These are phyloP conservation scores for Vitis labrusca DNA, from an alignment of 164 flowering plant genomes.

Conservation along the genomic window DNA sequence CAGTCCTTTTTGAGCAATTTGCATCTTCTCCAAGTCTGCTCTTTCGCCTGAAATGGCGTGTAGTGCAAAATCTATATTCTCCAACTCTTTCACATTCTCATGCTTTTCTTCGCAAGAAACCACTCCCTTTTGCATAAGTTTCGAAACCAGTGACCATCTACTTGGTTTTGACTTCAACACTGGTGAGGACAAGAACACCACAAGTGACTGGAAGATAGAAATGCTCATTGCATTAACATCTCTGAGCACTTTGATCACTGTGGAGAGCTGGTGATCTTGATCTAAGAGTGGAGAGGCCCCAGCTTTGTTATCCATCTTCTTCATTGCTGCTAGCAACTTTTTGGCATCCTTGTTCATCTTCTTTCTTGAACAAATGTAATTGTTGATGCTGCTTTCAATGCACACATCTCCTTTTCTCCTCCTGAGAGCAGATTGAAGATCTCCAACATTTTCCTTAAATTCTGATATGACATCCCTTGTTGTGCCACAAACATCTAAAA, in stretches of 20 bases:
- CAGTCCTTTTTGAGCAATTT: slow-evolving; percentile 16
- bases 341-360: slow-evolving; percentile 28
- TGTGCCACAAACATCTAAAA: slow-evolving; percentile 26
- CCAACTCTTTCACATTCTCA: slow-evolving; percentile 18
- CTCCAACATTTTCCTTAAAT: slow-evolving; percentile 20
- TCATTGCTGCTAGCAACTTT: slow-evolving; percentile 18
- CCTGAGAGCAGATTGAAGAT: slow-evolving; percentile 27
- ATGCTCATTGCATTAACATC: slow-evolving; percentile 33
- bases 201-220: slow-evolving; percentile 32
- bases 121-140: slow-evolving; percentile 19
- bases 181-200: slow-evolving; percentile 28
- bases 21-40: slow-evolving; percentile 10
- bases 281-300: not conserved
- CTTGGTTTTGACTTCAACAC: slow-evolving; percentile 18
- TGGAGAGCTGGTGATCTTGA: not conserved
- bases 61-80: slow-evolving; percentile 16
- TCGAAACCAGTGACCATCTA: slow-evolving; percentile 35
- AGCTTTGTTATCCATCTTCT: slow-evolving; percentile 19
- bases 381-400: slow-evolving; percentile 14
- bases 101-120: slow-evolving; percentile 14
- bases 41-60: not conserved
- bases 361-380: slow-evolving; percentile 28
- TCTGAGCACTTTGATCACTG: slow-evolving; percentile 26
- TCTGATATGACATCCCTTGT: slow-evolving; percentile 20
- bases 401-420: slow-evolving; percentile 28